Evolutionary conservation across 106 monocot genomes (phyloP).

Genomic region (Platanthera zijinensis): DNA sequence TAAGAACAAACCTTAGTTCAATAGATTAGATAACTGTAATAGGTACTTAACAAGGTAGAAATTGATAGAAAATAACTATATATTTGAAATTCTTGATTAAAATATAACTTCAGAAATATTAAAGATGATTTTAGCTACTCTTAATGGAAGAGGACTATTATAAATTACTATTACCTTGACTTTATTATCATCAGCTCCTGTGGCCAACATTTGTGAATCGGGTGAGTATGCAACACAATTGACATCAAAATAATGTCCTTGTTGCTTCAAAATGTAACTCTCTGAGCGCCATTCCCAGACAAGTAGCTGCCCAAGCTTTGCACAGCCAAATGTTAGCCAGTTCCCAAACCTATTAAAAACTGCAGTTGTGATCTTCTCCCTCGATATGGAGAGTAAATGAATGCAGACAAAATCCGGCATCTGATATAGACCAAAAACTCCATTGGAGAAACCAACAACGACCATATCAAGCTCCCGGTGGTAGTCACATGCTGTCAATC

Average conservation of each 20-base stretch:
- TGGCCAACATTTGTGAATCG: conserved; percentile 92
- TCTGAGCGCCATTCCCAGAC: conserved; percentile 99
- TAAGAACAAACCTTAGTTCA: background rate
- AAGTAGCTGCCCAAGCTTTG: conserved; percentile 91
- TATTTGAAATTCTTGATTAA: background rate
- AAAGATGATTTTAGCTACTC: background rate
- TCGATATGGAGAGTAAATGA: conserved; percentile 81
- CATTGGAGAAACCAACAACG: conserved; percentile 89
- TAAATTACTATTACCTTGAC: conserved; percentile 55
- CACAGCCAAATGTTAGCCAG: conserved; percentile 94
- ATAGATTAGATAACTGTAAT: background rate
- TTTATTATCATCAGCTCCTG: conserved; percentile 98
- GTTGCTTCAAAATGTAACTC: conserved; percentile 95
- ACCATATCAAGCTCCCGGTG: conserved; percentile 91
- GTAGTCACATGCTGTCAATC: conserved; percentile 89
- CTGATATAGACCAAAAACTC: conserved; percentile 95
- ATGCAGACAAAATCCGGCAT: conserved; percentile 98
- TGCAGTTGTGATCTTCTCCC: conserved; percentile 88
- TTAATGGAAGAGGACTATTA: background rate
- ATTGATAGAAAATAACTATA: background rate
- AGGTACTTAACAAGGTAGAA: background rate
- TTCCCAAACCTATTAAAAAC: conserved; percentile 78
- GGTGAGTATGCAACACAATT: conserved; percentile 86
- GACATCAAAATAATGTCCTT: conserved; percentile 98
- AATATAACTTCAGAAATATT: background rate